A percentile compares a stretch with the other conserved stretches of the same genome.
Conservation (phyloP, 108 stramenopile species). For the Nitzschia palea region DNA sequence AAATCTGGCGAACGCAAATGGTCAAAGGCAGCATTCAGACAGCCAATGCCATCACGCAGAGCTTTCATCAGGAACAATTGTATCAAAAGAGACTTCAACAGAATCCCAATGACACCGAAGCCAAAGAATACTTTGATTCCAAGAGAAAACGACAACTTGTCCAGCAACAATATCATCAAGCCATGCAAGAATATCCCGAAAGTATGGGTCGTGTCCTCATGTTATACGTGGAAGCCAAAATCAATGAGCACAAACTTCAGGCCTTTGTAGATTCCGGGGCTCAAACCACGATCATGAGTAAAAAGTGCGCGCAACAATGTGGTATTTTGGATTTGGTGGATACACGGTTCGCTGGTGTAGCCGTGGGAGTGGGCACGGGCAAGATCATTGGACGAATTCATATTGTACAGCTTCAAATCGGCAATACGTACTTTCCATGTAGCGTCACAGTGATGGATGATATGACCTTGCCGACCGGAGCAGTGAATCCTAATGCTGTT, state of each 20-base stretch:
- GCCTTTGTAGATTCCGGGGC: slow-evolving; percentile 97
- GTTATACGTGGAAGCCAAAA: slow-evolving; percentile 92
- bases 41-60: slow-evolving; percentile 40
- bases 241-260: slow-evolving; percentile 79
- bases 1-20: slow-evolving; percentile 68
- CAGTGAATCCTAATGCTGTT: slow-evolving; percentile 19
- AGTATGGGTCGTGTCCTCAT: slow-evolving; percentile 90
- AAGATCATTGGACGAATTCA: slow-evolving; percentile 90
- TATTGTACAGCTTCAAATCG: slow-evolving; percentile 73
- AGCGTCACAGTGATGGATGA: slow-evolving; percentile 84
- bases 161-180: slow-evolving; percentile 72
- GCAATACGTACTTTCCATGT: slow-evolving; percentile 60
- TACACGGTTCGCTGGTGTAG: slow-evolving; percentile 82
- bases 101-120: slow-evolving; percentile 84
- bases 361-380: slow-evolving; percentile 92
- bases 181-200: slow-evolving; percentile 97
- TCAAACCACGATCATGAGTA: slow-evolving; percentile 90
- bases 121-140: slow-evolving; percentile 77
- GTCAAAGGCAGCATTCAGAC: slow-evolving; percentile 61
- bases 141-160: slow-evolving; percentile 62
- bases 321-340: slow-evolving; percentile 85
- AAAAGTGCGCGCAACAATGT: slow-evolving; percentile 72
- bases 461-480: slow-evolving; percentile 36
- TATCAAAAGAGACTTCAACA: slow-evolving; percentile 47
- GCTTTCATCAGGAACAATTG: slow-evolving; percentile 43